Conservation (phyloP, 257 asterid species). For the Ophiorrhiza pumila region DNA sequence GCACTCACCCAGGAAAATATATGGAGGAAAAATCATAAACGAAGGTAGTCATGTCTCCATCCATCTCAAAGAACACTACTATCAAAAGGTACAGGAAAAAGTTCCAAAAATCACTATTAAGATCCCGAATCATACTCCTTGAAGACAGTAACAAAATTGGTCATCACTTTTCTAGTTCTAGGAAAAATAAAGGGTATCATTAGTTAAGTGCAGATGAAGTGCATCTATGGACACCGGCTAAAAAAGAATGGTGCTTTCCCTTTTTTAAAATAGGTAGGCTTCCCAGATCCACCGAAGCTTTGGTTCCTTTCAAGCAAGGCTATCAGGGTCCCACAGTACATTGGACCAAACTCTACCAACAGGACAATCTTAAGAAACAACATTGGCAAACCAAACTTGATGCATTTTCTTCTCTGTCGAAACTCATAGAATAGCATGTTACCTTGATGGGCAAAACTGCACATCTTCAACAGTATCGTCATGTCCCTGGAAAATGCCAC, state of each 20-base stretch:
- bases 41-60: not conserved
- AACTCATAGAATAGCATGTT: constrained; percentile 17
- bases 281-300: not conserved
- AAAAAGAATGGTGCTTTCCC: not conserved
- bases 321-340: not conserved
- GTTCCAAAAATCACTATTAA: not conserved
- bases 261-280: not conserved
- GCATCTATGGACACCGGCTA: not conserved
- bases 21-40: not conserved
- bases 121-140: not conserved
- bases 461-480: constrained; percentile 95
- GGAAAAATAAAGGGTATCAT: not conserved
- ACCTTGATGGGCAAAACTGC: constrained; percentile 98
- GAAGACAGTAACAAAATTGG: not conserved
- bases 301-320: not conserved
- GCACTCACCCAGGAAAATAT: not conserved
- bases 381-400: not conserved
- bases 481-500: constrained; percentile 88
- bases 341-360: not conserved
- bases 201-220: not conserved
- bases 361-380: not conserved
- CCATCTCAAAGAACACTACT: not conserved
- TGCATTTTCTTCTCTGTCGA: not conserved
- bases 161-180: not conserved
- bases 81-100: not conserved